Base-by-base conservation (phyloP, 192 early-diverging fungal genomes). In the Coemansia sp. region DNA sequence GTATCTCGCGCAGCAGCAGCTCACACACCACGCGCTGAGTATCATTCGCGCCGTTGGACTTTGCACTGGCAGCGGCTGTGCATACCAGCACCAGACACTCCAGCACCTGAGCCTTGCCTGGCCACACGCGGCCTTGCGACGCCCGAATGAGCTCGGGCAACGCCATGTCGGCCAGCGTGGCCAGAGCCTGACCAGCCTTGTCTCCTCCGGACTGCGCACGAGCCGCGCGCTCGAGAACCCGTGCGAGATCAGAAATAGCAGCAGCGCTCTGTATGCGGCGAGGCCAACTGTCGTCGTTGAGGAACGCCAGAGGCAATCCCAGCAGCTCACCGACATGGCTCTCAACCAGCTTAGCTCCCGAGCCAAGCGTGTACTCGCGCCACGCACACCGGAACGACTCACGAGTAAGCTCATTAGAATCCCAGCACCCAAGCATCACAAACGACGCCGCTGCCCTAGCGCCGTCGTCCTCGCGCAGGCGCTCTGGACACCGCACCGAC, bases 61-160 rank as follows among this genome's bases (percentile, higher is more conserved):
- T 24, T 10, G 64, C 44, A 11, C 11, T 49, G 13, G 66, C 62
- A 18, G 68, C 58, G 31, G 65, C 72, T 2, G 39, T 16, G 47
- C 75, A 82, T 18, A 82, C 75, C 18, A 65, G 57, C 27, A 77
- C 75, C 49, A 82, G 62, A 12, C 74, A 65, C 10, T 65, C 80
- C 15, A 82, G 57, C 22, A 77, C 75, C 40, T 82, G 72, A 49
- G 76, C 80, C 40, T 77, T 82, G 8, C 80, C 80, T 0, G 80
- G 74, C 80, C 80, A 82, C 60, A 71, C 33, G 63, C 72, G 64
- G 39, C 80, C 80, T 41, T 68, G 74, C 41, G 66, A 62, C 9
- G 80, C 72, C 7, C 24, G 39, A 8, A 72, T 47, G 2, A 82
- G 80, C 41, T 63, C 68, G 0, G 72, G 75, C 7, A 82, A 53